Evolutionary conservation across 2,329 filamentous ascomycete species (phyloP), one percentile per base, ranked within the genome.

Genomic region (Epichloe coenophiala): DNA sequence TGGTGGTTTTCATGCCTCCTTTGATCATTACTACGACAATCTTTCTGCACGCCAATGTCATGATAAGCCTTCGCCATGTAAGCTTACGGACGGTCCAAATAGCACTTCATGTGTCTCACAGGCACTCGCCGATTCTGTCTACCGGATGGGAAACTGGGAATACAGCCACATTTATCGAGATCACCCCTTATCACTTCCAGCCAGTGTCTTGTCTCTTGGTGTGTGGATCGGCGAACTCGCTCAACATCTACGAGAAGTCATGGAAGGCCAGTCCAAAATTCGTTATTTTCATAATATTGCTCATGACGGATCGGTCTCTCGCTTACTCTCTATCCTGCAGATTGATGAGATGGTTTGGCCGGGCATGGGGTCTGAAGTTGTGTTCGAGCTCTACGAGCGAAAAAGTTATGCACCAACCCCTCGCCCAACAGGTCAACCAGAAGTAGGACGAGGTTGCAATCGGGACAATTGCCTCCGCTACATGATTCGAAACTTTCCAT

Each of bases 11-110:
- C 86, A 91, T 60, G 72, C 67, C 40, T 82, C 76, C 49, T 83
- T 85, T 58, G 88, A 93, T 61, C 87, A 89, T 65, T 93, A 93
- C 68, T 93, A 83, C 59, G 88, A 93, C 63, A 93, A 89, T 60
- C 74, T 93, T 1, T 88, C 85, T 0, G 83, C 86, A 0, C 76
- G 86, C 0, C 83, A 88, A 61, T 93, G 87, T 63, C 86, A 93
- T 61, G 69, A 65, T 17, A 86, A 84, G 59, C 77, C 84, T 0
- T 69, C 90, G 0, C 87, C 86, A 0, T 91, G 86, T 67, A 78
- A 76, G 54, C 63, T 75, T 6, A 65, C 72, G 17, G 55, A 65
- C 51, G 66, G 66, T 55, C 58, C 58, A 49, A 73, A 73, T 54
- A 72, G 75, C 49, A 68, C 67, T 0, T 65, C 68, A 0, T 91